A percentile compares a stretch with the other conserved stretches of the same genome.
Conservation (phyloP, 306 rosid genomes). For the Dryas drummondii region DNA sequence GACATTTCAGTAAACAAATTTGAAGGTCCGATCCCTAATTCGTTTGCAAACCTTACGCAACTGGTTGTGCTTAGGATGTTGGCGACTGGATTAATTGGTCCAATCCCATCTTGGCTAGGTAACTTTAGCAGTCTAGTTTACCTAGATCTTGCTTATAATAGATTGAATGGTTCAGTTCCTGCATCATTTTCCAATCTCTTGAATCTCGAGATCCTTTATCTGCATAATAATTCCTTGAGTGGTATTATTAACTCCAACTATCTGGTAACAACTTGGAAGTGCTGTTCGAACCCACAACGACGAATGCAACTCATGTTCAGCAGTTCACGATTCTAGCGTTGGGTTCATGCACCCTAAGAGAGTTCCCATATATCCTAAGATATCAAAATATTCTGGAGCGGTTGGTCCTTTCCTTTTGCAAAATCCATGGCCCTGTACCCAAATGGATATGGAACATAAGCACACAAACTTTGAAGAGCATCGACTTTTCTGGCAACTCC, state of each 20-base stretch:
- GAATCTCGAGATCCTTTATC: not conserved
- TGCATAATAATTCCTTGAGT: not conserved
- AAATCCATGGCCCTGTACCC: not conserved
- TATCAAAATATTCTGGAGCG: not conserved
- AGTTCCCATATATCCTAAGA: not conserved
- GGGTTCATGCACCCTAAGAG: not conserved
- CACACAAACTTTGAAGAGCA: not conserved
- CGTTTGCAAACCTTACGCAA: too few relatives aligned
- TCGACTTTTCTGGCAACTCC: not conserved
- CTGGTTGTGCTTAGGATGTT: too few relatives aligned
- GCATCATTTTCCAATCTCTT: too few relatives aligned
- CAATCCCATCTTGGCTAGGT: too few relatives aligned
- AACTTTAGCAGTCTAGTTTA: too few relatives aligned
- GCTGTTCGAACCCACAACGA: not conserved
- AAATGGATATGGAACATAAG: constrained; percentile 3
- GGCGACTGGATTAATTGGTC: too few relatives aligned
- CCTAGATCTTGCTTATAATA: too few relatives aligned
- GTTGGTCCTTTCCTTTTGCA: accelerated
- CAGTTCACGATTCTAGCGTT: accelerated
- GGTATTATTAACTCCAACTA: not conserved
- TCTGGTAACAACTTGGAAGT: not conserved
- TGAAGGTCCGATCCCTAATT: too few relatives aligned
- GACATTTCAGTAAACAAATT: too few relatives aligned
- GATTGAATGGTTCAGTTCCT: too few relatives aligned
- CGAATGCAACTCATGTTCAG: not conserved